Evolutionary conservation across 2,329 filamentous ascomycete species (phyloP), one percentile per base, ranked within the genome.

Genomic region (Diaporthe citriasiana): DNA sequence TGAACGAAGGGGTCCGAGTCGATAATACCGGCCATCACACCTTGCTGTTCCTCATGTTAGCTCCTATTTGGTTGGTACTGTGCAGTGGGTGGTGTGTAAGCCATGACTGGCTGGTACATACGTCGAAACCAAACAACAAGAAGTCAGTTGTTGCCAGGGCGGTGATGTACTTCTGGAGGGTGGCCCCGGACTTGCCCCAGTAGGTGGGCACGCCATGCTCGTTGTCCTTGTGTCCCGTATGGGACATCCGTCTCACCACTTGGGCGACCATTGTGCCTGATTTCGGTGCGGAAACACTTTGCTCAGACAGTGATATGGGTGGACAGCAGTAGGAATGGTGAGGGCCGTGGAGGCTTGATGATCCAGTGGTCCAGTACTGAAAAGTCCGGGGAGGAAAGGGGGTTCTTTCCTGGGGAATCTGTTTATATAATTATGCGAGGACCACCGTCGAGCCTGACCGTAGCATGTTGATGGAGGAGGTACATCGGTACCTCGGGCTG

Each of bases 11-110:
- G 50, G 2, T 22, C 15, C 10, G 74, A 75, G 19, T 68, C 65
- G 53, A 75, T 75, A 13, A 75, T 75, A 10, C 74, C 74, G 42
- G 74, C 74, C 74, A 75, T 75, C 3, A 75, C 74, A 71, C 74
- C 74, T 75, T 75, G 74, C 74, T 75, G 42, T n/a, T 25, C 1
- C 25, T 12, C 22, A 13, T 53, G 45, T 30, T 8, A 70, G 56
- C 5, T 22, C 5, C 15, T 33, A 12, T 4, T 15, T 1, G n/a
- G 15, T 38, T 3, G n/a, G 25, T 51, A 12, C 47, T 25, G n/a
- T 51, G 17, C 19, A 22, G 6, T 0, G 17, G 4, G n/a, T n/a
- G 4, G 25, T 12, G 17, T 6, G 4, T 9, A 27, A 22, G 15
- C 2, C 1, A 4, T 27, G 7, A 22, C 9, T 15, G 8, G 27